Evolutionary conservation across 257 asterid species (phyloP), one percentile per base, ranked within the genome.

Genomic region (Scutellaria minor): DNA sequence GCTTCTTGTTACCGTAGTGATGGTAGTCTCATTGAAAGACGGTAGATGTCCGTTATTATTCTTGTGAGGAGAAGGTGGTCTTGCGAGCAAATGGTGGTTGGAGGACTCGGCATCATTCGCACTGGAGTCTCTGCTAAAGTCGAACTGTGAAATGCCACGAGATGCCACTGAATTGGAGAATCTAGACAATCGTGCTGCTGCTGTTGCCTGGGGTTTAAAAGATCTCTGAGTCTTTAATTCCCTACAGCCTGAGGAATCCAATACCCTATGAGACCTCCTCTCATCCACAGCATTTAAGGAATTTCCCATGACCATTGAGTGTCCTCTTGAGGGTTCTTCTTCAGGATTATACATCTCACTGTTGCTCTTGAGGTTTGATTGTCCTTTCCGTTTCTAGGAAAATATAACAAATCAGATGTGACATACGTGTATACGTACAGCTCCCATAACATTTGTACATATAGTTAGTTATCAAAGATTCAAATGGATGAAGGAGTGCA

Each of bases 281-380:
- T 57, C 31, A 68, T 72, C 52, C 65, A 53, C 37, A 47, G 77
- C 68, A 73, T 76, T 78, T 71, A 74, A 79, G 41, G 88, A 74
- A 66, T 79, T 70, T 37, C 79, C 82, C 76, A 44, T 75, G 56
- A 73, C 82, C 58, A 75, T 68, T 45, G 75, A 75, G 74, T 71
- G 78, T 73, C 81, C 81, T 68, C 86, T 76, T 24, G 41, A 7
- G 14, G 13, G 51, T 75, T 51, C 90, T 73, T 94, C 96, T 77
- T 89, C 99, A 0, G 80, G 93, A 67, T 89, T 88, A 85, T 87
- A 95, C 87, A 91, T 90, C 84, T 95, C 99, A 77, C 98, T 95
- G 84, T 96, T 85, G 88, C 99, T 91, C 85, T 88, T 95, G 63
- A 88, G 72, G 86, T 82, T 92, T 54, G 94, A 64, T 68, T 84